phyloP scores from a whole-genome alignment of 2,329 filamentous ascomycete species.

The Xylariomycetidae sp. region DNA sequence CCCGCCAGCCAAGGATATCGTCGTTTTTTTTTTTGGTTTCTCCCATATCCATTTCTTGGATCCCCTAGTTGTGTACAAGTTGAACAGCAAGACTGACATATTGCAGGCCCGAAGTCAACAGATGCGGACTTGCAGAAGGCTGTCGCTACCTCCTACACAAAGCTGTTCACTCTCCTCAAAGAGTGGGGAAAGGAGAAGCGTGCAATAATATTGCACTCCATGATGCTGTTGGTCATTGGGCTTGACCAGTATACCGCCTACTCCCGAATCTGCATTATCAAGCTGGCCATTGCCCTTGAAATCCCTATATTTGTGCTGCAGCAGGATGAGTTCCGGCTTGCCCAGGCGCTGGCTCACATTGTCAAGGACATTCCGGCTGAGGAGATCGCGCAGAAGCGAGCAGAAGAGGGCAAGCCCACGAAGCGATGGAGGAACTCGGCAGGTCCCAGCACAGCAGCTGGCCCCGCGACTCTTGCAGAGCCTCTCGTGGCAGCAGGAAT shows the following conservation, averaged over 20 bases:
- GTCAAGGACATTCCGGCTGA: conserved; percentile 65
- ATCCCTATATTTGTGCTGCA: conserved; percentile 59
- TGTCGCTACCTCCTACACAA: no score
- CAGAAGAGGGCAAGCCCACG: conserved; percentile 57
- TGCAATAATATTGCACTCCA: conserved; percentile 62
- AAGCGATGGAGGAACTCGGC: conserved; percentile 48
- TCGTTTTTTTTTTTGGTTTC: conserved; percentile 3
- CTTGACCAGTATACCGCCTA: conserved; percentile 72
- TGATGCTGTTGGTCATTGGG: conserved; percentile 67
- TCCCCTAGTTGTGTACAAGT: not conserved
- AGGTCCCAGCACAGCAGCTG: conserved; percentile 15
- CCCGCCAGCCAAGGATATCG: conserved; percentile 2
- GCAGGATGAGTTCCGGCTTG: conserved; percentile 69
- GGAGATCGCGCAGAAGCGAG: conserved; percentile 56
- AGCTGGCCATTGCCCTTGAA: conserved; percentile 65
- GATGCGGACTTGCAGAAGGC: not conserved
- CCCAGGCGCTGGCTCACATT: conserved; percentile 65
- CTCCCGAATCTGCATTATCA: conserved; percentile 64
- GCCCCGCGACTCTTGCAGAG: conserved; percentile 57
- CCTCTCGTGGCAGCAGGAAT: conserved; percentile 73
- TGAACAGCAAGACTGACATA: not conserved
- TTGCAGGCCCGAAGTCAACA: no score
- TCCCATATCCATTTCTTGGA: conserved; percentile 1
- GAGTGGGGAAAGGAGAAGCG: conserved; percentile 55
- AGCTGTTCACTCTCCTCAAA: conserved; percentile 55